These are phyloP conservation scores for Camellia lanceoleosa DNA, from an alignment of 148 eudicot genomes.

Conservation along the genomic window DNA sequence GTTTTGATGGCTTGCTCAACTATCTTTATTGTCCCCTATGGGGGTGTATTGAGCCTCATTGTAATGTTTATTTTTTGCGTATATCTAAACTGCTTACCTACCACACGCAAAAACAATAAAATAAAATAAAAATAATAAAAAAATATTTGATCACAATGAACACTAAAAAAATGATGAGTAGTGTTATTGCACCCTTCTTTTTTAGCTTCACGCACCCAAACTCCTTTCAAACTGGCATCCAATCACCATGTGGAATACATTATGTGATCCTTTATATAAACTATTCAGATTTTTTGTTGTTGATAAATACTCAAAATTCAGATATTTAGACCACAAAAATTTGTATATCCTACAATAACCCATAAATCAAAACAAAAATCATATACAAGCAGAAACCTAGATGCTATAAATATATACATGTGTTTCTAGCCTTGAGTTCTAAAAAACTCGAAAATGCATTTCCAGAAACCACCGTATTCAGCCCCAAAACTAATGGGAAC, in stretches of 20 bases:
- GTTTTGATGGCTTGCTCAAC: too few relatives aligned
- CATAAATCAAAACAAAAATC: too few relatives aligned
- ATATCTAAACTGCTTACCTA: too few relatives aligned
- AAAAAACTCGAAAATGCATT: neutral
- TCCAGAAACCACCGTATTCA: neutral
- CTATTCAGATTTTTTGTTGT: too few relatives aligned
- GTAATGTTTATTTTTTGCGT: too few relatives aligned
- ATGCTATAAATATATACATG: neutral
- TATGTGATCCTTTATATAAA: neutral
- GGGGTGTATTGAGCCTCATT: too few relatives aligned
- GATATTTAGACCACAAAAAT: neutral
- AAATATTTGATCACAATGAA: too few relatives aligned
- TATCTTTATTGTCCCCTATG: too few relatives aligned
- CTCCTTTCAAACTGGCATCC: neutral
- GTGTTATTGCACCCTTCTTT: neutral
- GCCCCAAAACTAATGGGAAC: neutral
- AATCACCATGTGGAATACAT: neutral
- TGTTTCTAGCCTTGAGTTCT: neutral
- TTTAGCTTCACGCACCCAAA: neutral
- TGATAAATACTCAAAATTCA: neutral
- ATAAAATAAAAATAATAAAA: too few relatives aligned
- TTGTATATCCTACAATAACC: neutral
- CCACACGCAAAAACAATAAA: too few relatives aligned
- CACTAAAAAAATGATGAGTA: too few relatives aligned
- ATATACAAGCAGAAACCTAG: too few relatives aligned